These are phyloP conservation scores for Simplicillium sp. DNA, from an alignment of 2,329 filamentous ascomycete species.

Conservation along the genomic window DNA sequence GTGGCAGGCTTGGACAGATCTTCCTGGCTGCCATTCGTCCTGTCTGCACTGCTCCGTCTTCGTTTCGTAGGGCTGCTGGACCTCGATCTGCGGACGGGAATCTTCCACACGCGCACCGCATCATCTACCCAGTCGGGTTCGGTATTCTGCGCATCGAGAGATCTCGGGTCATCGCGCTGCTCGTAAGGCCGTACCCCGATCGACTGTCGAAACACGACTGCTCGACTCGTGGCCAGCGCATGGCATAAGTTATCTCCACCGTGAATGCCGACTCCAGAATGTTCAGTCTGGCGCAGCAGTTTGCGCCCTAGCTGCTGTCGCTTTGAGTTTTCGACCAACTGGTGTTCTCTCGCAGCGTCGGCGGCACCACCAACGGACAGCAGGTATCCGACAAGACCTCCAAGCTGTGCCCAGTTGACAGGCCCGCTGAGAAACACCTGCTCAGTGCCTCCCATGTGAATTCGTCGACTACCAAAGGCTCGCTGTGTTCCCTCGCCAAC, in stretches of 20 bases:
- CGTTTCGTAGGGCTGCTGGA: slow-evolving; percentile 26
- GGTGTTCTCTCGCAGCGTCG: slow-evolving; percentile 33
- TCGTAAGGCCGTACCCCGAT: slow-evolving; percentile 67
- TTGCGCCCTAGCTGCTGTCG: slow-evolving; percentile 28
- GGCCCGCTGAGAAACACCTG: slow-evolving; percentile 78
- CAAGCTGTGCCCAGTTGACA: slow-evolving; percentile 65
- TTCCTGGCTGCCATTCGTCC: slow-evolving; percentile 4
- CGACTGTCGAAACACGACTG: slow-evolving; percentile 79
- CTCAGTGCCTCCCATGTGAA: slow-evolving; percentile 54
- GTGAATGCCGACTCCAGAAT: slow-evolving; percentile 53
- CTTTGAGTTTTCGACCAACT: slow-evolving; percentile 27
- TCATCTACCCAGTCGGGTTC: slow-evolving; percentile 66
- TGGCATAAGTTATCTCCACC: slow-evolving; percentile 75
- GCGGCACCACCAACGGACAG: slow-evolving; percentile 70
- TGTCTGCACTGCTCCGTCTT: slow-evolving; percentile 12
- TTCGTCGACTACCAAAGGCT: slow-evolving; percentile 57
- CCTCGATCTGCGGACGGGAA: slow-evolving; percentile 37
- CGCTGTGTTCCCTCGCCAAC: slow-evolving; percentile 79
- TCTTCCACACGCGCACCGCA: slow-evolving; percentile 75
- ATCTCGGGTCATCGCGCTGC: slow-evolving; percentile 37
- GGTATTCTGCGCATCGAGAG: slow-evolving; percentile 12
- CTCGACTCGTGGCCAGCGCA: slow-evolving; percentile 68
- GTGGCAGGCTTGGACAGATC: slow-evolving; percentile 9
- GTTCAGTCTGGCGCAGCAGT: slow-evolving; percentile 11
- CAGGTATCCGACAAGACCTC: slow-evolving; percentile 77